Evolutionary conservation across 345 rosid species (phyloP), one percentile per base, ranked within the genome.

Genomic region (Toxicodendron radicans): DNA sequence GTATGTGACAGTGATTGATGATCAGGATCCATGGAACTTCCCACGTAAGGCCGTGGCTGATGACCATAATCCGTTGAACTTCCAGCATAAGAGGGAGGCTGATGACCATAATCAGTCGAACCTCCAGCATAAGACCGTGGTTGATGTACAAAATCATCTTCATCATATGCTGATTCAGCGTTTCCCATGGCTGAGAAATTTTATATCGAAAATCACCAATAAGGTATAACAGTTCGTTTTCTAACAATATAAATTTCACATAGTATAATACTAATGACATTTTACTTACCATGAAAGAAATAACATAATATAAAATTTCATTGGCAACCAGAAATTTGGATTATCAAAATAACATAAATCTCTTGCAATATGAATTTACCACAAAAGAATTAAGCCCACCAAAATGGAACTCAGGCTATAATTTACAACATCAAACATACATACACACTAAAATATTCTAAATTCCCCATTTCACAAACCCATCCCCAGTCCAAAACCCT

Each of bases 161-260:
- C 73, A 61, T 76, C 83, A 61, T 43, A 49, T 64, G 60, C 66
- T 18, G 85, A 82, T 71, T 79, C 78, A 9, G 64, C 59, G 75
- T 81, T 87, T 67, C 88, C 86, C 87, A 74, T 85, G 49, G 62
- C 35, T 8, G 7, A 69, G 14, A 41, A 58, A 66, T 23, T 71
- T 10, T 64, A 63, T 59, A 70, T 45, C 54, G 67, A 53, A 58
- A 43, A 58, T n/a, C 66, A 38, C 5, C 54, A 58, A 43, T 24
- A 27, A 17, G 38, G 6, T 38, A 71, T 14, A 69, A 30, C 7
- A 59, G 20, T 18, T n/a, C n/a, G 14, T 32, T 41, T 54, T 68
- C 23, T 17, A 67, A 2, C 24, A 7, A 35, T 45, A 43, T 8
- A 72, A 58, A 38, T 13, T 14, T 16, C 4, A 38, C 43, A 16